Percentiles rank a stretch among this genome's conserved stretches.
Evolutionary conservation across 2,329 filamentous ascomycete species (phyloP).

Genomic region (Zarea fungicola): DNA sequence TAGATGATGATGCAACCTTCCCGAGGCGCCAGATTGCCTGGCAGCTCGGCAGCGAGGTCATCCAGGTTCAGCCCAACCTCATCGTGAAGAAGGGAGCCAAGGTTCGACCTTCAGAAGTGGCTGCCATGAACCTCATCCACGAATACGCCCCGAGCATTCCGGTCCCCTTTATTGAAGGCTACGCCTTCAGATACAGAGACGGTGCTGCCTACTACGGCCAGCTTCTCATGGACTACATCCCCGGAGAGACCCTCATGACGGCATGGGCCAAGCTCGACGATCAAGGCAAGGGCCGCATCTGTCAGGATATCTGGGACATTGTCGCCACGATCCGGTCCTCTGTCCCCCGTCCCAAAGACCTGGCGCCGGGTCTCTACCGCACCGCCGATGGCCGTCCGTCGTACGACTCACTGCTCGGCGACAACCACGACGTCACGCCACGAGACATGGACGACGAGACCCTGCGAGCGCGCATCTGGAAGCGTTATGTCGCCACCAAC

Average conservation of each 20-base stretch:
- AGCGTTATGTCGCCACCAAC: slow-evolving; percentile 11
- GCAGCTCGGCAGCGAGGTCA: slow-evolving; percentile 5
- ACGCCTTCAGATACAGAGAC: background rate
- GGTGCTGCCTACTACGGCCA: slow-evolving; percentile 9
- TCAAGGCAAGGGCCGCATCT: slow-evolving; percentile 13
- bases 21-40: slow-evolving; percentile 3
- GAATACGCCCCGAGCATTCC: slow-evolving; percentile 11
- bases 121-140: slow-evolving; percentile 14
- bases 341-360: slow-evolving; percentile 12
- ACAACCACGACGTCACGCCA: slow-evolving; percentile 10
- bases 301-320: slow-evolving; percentile 14
- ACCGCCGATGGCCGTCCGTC: slow-evolving; percentile 14
- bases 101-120: slow-evolving; percentile 14
- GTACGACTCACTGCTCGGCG: slow-evolving; percentile 11
- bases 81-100: slow-evolving; percentile 15
- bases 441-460: slow-evolving; percentile 13
- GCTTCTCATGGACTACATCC: slow-evolving; percentile 12
- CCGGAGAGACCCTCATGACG: slow-evolving; percentile 10
- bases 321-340: slow-evolving; percentile 12
- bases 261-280: slow-evolving; percentile 13
- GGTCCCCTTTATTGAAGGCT: slow-evolving; percentile 8
- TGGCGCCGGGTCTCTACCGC: slow-evolving; percentile 13
- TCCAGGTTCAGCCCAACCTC: slow-evolving; percentile 10
- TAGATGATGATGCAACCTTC: slow-evolving; percentile 3
- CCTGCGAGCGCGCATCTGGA: slow-evolving; percentile 14